Percentiles rank a stretch among this genome's conserved stretches.
These are phyloP conservation scores for Trichosporon asahii DNA, from an alignment of 1,284 basidiomycete species.

Conservation along the genomic window DNA sequence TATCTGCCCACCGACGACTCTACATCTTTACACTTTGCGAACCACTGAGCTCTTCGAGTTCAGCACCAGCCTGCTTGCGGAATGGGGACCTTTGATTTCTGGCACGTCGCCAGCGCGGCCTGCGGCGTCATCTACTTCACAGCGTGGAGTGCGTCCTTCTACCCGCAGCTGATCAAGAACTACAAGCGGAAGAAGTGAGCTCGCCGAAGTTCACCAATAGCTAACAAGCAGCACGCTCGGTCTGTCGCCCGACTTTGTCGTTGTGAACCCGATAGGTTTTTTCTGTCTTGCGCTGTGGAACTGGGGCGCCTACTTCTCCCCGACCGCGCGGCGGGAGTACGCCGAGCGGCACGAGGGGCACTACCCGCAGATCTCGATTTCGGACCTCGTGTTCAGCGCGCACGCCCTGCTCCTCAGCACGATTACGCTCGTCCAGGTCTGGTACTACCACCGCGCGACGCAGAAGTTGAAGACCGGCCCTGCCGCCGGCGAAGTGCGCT, in stretches of 20 bases:
- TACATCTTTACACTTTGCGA: neutral
- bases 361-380: constrained; percentile 47
- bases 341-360: constrained; percentile 48
- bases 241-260: constrained; percentile 52
- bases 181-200: constrained; percentile 48
- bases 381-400: constrained; percentile 53
- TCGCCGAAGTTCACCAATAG: neutral
- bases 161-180: constrained; percentile 54
- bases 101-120: constrained; percentile 21
- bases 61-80: neutral
- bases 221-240: constrained; percentile 37
- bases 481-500: neutral
- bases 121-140: constrained; percentile 48
- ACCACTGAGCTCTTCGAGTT: neutral
- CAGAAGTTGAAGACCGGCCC: constrained; percentile 4
- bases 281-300: constrained; percentile 50
- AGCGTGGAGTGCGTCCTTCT: constrained; percentile 52
- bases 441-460: constrained; percentile 30
- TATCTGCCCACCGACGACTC: neutral
- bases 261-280: constrained; percentile 54
- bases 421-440: constrained; percentile 36
- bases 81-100: constrained; percentile 1
- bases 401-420: constrained; percentile 45
- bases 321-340: constrained; percentile 49
- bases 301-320: constrained; percentile 45